Evolutionary conservation across 1,284 basidiomycete genomes (phyloP), one percentile per base, ranked within the genome.

Genomic region (Afroboletus lepidellus): DNA sequence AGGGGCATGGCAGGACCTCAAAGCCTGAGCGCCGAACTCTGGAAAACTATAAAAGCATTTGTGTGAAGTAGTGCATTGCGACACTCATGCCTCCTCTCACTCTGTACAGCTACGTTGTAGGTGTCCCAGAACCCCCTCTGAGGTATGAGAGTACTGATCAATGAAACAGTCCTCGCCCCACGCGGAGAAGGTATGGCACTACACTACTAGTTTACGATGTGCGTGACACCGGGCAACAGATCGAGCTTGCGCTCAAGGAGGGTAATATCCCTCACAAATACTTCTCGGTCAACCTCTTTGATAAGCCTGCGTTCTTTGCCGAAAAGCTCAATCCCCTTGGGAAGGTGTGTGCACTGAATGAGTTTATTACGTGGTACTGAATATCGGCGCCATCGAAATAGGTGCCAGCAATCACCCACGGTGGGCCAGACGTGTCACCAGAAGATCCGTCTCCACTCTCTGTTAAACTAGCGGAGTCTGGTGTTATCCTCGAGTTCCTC

Each of bases 261-360:
- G 73, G 75, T 1, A 75, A 77, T 8, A 72, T 77, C 2, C 61
- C 75, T 0, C 77, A 74, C 60, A 77, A 72, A 18, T 67, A 72
- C 25, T 80, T 69, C 54, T 72, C 77, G 53, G 76, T 86, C 52
- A 76, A 85, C 56, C 66, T 85, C 18, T 50, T 63, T 58, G 78
- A 82, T 69, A 86, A 85, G 67, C 84, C 85, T 0, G 72, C 72
- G 44, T 84, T 81, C 81, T 85, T 81, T 61, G 72, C 23, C 13
- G 21, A 76, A 2, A 72, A 78, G 53, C 74, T 86, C 30, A 85
- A 85, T 63, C 78, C 81, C 0, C 78, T 77, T 0, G 76, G 77
- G 60, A 85, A n/a, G 39, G 39, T 41, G 48, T 37, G 72, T 16
- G 4, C 9, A 2, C 5, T 5, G 37, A 18, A 1, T 6, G 33